A percentile compares a stretch with the other conserved stretches of the same genome.
Conservation (phyloP, 768 basidiomycete genomes). For the Tylopilus felleus region DNA sequence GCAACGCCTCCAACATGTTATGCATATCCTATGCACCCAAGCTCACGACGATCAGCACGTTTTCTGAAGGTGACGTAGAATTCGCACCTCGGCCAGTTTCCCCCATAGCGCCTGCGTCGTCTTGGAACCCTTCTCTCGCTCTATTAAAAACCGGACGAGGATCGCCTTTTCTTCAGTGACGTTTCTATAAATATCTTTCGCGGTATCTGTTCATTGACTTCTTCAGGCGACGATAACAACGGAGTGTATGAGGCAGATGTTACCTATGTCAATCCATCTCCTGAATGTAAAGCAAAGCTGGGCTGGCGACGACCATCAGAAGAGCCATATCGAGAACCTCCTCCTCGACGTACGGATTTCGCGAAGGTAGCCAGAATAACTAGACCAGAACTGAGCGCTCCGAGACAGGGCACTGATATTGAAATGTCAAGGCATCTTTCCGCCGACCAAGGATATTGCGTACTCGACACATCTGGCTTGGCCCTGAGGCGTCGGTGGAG, state of each 20-base stretch:
- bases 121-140: constrained; percentile 40
- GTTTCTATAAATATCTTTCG: constrained; percentile 65
- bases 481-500: constrained; percentile 11
- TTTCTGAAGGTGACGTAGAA: constrained; percentile 2
- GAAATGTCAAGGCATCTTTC: constrained; percentile 1
- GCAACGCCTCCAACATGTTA: constrained; percentile 19
- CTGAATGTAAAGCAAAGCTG: constrained; percentile 75
- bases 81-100: constrained; percentile 23
- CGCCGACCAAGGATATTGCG: constrained; percentile 10
- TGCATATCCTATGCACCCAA: constrained; percentile 29
- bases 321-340: constrained; percentile 1
- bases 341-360: constrained; percentile 60
- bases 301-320: constrained; percentile 42
- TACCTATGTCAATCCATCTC: constrained; percentile 74
- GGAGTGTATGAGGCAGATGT: constrained; percentile 8
- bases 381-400: constrained; percentile 83
- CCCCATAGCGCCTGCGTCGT: constrained; percentile 31
- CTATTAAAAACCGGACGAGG: constrained; percentile 44
- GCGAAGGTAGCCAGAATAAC: constrained; percentile 78
- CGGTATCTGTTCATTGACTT: constrained; percentile 44
- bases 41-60: not conserved
- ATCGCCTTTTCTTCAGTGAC: constrained; percentile 55
- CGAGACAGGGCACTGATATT: constrained; percentile 60
- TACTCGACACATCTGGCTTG: constrained; percentile 56
- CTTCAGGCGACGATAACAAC: constrained; percentile 6